Evolutionary conservation across 176 grass and related monocot genomes (phyloP), one percentile per base, ranked within the genome.

Genomic region (Tillandsia leiboldiana): DNA sequence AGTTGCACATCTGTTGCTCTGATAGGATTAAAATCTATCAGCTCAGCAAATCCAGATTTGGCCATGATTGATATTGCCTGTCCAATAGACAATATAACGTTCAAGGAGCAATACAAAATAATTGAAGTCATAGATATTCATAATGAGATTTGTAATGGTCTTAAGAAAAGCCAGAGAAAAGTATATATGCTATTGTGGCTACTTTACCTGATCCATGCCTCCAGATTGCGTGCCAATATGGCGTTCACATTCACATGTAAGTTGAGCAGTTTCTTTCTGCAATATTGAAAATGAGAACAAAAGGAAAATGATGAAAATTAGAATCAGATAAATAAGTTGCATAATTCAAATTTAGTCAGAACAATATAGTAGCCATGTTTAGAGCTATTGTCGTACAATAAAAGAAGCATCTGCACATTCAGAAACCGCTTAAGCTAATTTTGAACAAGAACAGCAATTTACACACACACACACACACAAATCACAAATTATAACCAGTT

Each of bases 31-130:
- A 97, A 97, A 87, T 97, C 94, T 83, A 97, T 97, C 53, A 97
- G 69, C 75, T 97, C 94, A 58, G 89, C 94, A 72, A 97, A 97
- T 74, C 94, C 89, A 75, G 73, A 22, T 81, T 92, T 97, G 49
- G 89, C 94, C 94, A 97, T 97, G 67, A 97, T 80, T 68, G 94
- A 97, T 70, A 97, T 97, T 62, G 94, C 94, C 94, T 97, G 77
- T 49, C 66, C 72, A 49, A 76, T 20, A 59, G 42, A 84, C 9
- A 76, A 29, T 66, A 59, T 52, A 64, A 28, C 68, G 12, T 73
- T 33, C 66, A 75, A 75, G 29, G 23, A 57, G 33, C 5, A 42
- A 42, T 42, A 42, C 33, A 0, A 42, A 42, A 42, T 42, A 6
- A 6, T 42, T 5, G 4, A 42, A 42, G 4, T 42, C 56, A 61